Percentiles rank a stretch among this genome's conserved stretches.
Evolutionary conservation across 1,139 yeast genomes (phyloP).

Genomic region (Geotrichum europaeum): DNA sequence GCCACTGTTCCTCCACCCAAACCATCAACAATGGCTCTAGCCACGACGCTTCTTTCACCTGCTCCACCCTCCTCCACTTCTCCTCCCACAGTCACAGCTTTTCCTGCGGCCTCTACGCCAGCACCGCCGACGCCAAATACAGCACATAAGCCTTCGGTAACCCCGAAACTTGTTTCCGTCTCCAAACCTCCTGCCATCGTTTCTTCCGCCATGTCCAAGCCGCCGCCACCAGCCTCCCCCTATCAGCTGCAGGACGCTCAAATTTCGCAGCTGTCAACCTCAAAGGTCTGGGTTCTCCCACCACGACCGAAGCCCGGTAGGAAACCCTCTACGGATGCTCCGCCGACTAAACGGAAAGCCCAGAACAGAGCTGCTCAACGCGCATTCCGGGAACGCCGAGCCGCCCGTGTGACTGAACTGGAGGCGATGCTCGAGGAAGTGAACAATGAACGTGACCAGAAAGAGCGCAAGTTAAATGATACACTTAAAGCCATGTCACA

Average conservation of each 20-base stretch:
- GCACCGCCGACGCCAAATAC: background rate
- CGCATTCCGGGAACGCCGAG: constrained; percentile 80
- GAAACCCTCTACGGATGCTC: constrained; percentile 61
- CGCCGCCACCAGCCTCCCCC: background rate
- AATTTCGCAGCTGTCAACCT: constrained; percentile 39
- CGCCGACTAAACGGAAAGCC: constrained; percentile 45
- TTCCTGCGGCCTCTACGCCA: background rate
- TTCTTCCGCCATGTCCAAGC: background rate
- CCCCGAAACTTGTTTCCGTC: background rate
- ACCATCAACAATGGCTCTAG: background rate
- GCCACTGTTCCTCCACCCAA: background rate
- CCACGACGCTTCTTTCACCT: background rate
- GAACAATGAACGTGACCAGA: constrained; percentile 46
- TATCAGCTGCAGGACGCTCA: constrained; percentile 1
- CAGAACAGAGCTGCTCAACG: constrained; percentile 92
- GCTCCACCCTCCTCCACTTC: background rate
- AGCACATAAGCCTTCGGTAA: background rate
- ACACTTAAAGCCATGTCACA: constrained; percentile 37
- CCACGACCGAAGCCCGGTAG: constrained; percentile 90
- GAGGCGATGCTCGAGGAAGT: constrained; percentile 54
- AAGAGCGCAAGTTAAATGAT: constrained; percentile 39
- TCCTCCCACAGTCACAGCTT: background rate
- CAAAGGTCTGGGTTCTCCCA: constrained; percentile 88
- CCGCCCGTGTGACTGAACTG: constrained; percentile 50
- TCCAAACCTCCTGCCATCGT: background rate